Conservation (phyloP, 2,329 filamentous ascomycete genomes). For the Aspergillus japonicus region DNA sequence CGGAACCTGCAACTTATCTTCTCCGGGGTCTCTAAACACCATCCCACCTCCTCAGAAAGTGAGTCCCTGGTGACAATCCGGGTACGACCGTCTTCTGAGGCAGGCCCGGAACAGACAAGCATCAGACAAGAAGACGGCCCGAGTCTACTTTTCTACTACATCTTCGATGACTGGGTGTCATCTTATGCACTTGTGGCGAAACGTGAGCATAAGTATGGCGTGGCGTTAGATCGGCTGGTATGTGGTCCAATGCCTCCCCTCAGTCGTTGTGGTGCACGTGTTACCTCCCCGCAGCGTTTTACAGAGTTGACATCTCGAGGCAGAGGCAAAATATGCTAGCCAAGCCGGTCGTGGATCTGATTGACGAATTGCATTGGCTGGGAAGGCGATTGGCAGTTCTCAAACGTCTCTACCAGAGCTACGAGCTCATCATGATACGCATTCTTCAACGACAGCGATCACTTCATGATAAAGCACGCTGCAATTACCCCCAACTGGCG, state of each 20-base stretch:
- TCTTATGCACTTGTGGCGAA: slow-evolving; percentile 61
- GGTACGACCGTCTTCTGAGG: slow-evolving; percentile 39
- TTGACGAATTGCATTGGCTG: slow-evolving; percentile 57
- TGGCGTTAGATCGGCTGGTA: slow-evolving; percentile 52
- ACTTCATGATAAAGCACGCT: slow-evolving; percentile 37
- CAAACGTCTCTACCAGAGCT: slow-evolving; percentile 62
- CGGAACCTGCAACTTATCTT: slow-evolving; percentile 63
- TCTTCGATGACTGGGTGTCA: slow-evolving; percentile 67
- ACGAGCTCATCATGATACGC: slow-evolving; percentile 62
- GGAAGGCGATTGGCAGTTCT: slow-evolving; percentile 61
- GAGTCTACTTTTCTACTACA: slow-evolving; percentile 64
- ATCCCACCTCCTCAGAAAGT: slow-evolving; percentile 47
- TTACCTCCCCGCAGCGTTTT: no score
- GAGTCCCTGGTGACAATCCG: slow-evolving; percentile 52
- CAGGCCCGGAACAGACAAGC: slow-evolving; percentile 34
- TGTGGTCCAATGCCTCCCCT: slow-evolving; percentile 9
- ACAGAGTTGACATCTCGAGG: slow-evolving; percentile 8
- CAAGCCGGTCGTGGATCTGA: slow-evolving; percentile 45
- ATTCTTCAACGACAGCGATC: slow-evolving; percentile 54
- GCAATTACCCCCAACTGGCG: slow-evolving; percentile 17
- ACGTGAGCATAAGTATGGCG: slow-evolving; percentile 53
- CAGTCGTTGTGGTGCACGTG: no score
- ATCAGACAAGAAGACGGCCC: slow-evolving; percentile 53
- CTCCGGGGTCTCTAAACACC: slow-evolving; percentile 57
- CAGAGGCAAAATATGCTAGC: slow-evolving; percentile 57